Conservation (phyloP, 148 eudicot genomes). For the Silene conica region DNA sequence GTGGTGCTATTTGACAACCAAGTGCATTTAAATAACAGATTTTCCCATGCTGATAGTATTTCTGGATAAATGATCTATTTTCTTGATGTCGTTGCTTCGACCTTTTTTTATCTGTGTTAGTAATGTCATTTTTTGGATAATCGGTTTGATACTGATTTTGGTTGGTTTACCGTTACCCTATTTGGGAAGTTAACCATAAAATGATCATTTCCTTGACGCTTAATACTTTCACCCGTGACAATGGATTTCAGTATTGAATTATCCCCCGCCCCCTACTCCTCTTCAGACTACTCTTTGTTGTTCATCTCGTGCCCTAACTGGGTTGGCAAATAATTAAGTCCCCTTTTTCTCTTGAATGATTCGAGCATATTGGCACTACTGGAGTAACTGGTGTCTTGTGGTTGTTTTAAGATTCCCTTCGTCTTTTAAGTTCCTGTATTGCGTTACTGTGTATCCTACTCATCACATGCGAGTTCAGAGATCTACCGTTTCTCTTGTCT, state of each 20-base stretch:
- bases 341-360: neutral
- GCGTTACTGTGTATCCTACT: neutral
- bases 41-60: neutral
- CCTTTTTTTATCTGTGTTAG: too few relatives aligned
- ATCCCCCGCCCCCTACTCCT: neutral
- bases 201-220: neutral
- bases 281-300: too few relatives aligned
- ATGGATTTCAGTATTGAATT: neutral
- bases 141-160: neutral
- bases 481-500: slow-evolving; percentile 2
- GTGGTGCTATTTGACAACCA: neutral
- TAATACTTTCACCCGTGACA: neutral
- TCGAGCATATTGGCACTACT: neutral
- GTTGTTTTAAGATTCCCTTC: neutral
- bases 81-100: neutral
- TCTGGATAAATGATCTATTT: neutral
- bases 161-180: neutral
- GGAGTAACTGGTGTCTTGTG: neutral
- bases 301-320: too few relatives aligned
- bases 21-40: neutral
- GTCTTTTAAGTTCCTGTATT: neutral
- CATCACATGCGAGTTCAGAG: neutral
- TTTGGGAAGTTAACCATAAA: neutral
- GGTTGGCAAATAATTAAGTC: neutral
- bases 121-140: too few relatives aligned